Conservation (phyloP, 108 stramenopile genomes). For the Cyclotella cryptica region DNA sequence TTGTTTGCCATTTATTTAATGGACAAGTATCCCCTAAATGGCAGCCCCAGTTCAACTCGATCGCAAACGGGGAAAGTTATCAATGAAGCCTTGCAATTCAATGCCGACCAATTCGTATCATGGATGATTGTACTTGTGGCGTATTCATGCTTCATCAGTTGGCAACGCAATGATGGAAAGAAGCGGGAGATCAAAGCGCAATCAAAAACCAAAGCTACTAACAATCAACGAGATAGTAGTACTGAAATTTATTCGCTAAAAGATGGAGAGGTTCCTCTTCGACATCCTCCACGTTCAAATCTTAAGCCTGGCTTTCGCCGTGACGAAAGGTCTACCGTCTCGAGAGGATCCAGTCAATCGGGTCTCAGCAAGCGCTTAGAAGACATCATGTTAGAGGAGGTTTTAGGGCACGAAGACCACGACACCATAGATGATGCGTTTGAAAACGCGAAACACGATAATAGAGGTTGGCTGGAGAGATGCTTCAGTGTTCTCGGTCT, state of each 20-base stretch:
- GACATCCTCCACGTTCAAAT: neutral
- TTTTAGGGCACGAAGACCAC: constrained; percentile 17
- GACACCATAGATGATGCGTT: constrained; percentile 32
- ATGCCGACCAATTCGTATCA: constrained; percentile 56
- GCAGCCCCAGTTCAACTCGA: neutral
- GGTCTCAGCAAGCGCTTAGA: constrained; percentile 34
- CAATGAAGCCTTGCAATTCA: constrained; percentile 30
- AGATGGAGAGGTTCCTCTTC: constrained; percentile 2
- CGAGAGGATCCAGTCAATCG: constrained; percentile 22
- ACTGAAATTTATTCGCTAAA: neutral
- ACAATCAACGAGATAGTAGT: neutral
- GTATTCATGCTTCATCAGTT: constrained; percentile 32
- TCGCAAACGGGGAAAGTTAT: neutral
- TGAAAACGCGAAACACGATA: constrained; percentile 14
- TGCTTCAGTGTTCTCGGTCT: constrained; percentile 4
- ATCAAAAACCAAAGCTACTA: neutral
- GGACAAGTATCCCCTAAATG: constrained; percentile 49
- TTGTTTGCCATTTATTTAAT: constrained; percentile 42
- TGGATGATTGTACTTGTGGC: constrained; percentile 27
- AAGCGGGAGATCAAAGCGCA: neutral
- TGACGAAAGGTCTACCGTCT: constrained; percentile 6
- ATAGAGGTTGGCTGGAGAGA: constrained; percentile 12
- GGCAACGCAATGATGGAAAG: constrained; percentile 45
- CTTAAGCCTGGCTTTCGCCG: neutral
- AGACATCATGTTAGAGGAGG: constrained; percentile 32